Evolutionary conservation across 2,329 filamentous ascomycete species (phyloP), one percentile per base, ranked within the genome.

Genomic region (Phialophora macrospora): DNA sequence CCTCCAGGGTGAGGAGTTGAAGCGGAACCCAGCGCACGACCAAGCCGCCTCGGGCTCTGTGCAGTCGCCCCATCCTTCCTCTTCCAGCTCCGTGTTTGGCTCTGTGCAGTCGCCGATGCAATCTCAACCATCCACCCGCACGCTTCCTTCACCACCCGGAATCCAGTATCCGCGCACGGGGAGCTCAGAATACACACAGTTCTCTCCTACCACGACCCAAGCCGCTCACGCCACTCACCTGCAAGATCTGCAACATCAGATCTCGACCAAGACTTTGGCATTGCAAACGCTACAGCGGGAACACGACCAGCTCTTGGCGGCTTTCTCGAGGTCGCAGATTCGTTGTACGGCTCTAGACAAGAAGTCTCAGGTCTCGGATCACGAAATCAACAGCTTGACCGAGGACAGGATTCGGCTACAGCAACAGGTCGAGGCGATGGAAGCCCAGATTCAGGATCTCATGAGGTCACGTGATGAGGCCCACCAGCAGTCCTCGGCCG

Each of bases 271-370:
- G 68, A 82, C 83, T 4, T 75, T 85, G 20, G 80, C 81, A 12
- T 77, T 84, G 24, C 81, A 83, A 66, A 84, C 81, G 1, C 75
- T 86, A 6, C 83, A 85, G 70, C 77, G 78, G n/a, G 84, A 86
- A 72, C 83, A 86, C 70, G 79, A 84, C 60, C 79, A 78, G 54
- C 76, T 86, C 3, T 77, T 85, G 3, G 78, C 83, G 22, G 84
- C 82, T 28, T 80, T 83, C 24, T 81, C 83, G 34, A 51, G 67
- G 28, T 67, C 68, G 66, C 80, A 82, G 55, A 79, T 78, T 14
- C 81, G 82, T 68, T 82, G 78, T 51, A 79, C 79, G 49, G 79
- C 83, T 1, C 76, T 85, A 1, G 83, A 84, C 64, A 81, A 79
- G 73, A 85, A 85, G 70, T 74, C 82, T 17, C 78, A 78, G 24